Evolutionary conservation across 2,329 filamentous ascomycete species (phyloP).

Genomic region (Talaromyces sp.): DNA sequence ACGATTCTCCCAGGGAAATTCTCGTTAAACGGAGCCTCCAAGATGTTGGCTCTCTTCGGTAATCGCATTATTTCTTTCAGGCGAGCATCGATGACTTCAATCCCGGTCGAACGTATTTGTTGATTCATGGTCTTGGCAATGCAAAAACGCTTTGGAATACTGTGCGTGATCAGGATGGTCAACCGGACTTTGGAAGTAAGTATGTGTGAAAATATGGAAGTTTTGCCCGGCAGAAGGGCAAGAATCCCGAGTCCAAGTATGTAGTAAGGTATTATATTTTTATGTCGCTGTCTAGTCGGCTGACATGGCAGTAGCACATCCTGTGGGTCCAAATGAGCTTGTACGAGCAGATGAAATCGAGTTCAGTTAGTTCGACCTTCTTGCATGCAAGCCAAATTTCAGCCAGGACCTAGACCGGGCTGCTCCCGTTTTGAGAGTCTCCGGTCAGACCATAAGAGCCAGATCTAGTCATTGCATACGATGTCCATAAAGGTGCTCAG

Average conservation of each 20-base stretch:
- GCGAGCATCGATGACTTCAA: neutral
- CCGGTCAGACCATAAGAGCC: neutral
- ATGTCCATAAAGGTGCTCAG: too few species aligned
- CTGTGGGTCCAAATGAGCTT: neutral
- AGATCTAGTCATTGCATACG: too few species aligned
- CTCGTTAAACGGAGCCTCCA: neutral
- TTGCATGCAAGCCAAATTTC: neutral
- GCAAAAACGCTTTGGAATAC: neutral
- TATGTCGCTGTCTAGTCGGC: neutral
- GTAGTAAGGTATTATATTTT: neutral
- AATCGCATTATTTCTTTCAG: neutral
- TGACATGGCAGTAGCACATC: neutral
- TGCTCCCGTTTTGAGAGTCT: neutral
- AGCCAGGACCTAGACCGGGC: neutral
- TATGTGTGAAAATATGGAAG: neutral
- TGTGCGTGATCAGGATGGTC: neutral
- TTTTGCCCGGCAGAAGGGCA: neutral
- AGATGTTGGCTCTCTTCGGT: neutral
- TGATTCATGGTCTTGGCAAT: neutral
- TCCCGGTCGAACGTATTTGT: neutral
- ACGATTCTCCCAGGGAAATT: neutral
- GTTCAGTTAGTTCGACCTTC: neutral
- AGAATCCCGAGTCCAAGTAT: neutral
- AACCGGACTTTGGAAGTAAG: neutral
- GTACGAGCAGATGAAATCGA: neutral